These are phyloP conservation scores for Ulmus americana DNA, from an alignment of 331 rosid genomes.

Conservation along the genomic window DNA sequence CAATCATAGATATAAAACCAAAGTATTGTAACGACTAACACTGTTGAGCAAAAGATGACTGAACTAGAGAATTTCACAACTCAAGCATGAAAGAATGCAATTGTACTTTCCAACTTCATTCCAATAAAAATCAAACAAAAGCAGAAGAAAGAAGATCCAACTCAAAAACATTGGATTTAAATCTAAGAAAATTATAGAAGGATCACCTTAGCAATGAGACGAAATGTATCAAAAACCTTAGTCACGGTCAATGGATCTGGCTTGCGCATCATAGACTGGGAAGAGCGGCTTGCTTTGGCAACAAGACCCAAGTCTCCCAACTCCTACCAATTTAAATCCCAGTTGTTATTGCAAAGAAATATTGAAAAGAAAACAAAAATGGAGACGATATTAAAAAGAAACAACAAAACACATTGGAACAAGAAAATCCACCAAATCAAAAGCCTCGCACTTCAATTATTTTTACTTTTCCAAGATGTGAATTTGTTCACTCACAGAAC, in stretches of 20 bases:
- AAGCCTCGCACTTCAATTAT: background rate
- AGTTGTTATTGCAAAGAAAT: background rate
- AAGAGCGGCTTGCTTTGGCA: constrained; percentile 71
- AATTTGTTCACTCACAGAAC: no score
- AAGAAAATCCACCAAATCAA: background rate
- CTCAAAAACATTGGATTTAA: background rate
- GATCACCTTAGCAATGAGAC: constrained; percentile 67
- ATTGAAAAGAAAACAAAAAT: background rate
- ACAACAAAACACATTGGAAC: background rate
- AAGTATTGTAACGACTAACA: background rate
- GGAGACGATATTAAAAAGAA: background rate
- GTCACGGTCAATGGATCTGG: constrained; percentile 67
- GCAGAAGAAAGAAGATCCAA: constrained; percentile 3
- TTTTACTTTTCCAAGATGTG: background rate
- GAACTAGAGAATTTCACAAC: background rate
- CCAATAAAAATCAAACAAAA: constrained; percentile 4
- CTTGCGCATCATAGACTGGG: constrained; percentile 77
- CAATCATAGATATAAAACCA: no score
- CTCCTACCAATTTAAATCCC: constrained; percentile 38
- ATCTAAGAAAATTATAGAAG: constrained; percentile 1
- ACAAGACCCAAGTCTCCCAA: constrained; percentile 83
- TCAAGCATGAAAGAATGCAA: background rate
- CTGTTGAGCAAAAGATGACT: background rate
- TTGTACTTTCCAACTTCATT: constrained; percentile 2
- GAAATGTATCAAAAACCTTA: constrained; percentile 74